Conservation (phyloP, 352 stramenopile genomes). For the Globisporangium mamillatum region DNA sequence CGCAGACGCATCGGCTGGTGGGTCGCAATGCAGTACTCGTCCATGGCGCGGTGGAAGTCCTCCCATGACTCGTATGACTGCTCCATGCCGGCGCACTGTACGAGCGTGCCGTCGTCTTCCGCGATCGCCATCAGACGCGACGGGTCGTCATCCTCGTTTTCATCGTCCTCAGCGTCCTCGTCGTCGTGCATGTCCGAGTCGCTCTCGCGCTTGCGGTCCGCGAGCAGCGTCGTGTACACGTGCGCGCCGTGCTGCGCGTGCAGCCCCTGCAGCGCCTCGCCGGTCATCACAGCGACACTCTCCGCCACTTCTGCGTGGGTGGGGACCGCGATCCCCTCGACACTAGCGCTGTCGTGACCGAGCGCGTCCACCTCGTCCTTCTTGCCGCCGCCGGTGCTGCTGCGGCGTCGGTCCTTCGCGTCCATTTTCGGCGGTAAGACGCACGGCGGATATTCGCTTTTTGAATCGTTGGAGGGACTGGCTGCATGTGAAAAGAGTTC, state of each 20-base stretch:
- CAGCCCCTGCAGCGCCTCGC: slow-evolving; percentile 23
- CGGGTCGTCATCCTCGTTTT: slow-evolving; percentile 37
- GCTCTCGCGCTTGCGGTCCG: slow-evolving; percentile 59
- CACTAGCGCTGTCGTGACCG: slow-evolving; percentile 2
- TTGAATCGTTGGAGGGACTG: slow-evolving; percentile 6
- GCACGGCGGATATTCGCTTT: neutral
- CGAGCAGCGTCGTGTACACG: slow-evolving; percentile 53
- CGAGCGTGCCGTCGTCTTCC: slow-evolving; percentile 58
- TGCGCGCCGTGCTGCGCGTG: slow-evolving; percentile 25
- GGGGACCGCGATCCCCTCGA: slow-evolving; percentile 13
- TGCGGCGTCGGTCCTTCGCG: slow-evolving; percentile 18
- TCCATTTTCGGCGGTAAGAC: slow-evolving; percentile 10
- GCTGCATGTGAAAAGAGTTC: neutral
- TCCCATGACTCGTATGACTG: slow-evolving; percentile 83
- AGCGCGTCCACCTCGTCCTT: slow-evolving; percentile 20
- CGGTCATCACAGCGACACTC: slow-evolving; percentile 17
- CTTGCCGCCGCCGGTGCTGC: slow-evolving; percentile 18
- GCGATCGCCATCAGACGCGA: slow-evolving; percentile 41
- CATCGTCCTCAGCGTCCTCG: slow-evolving; percentile 39
- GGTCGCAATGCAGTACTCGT: slow-evolving; percentile 67
- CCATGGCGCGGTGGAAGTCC: slow-evolving; percentile 80
- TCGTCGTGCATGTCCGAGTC: slow-evolving; percentile 58
- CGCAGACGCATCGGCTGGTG: slow-evolving; percentile 80
- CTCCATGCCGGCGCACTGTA: slow-evolving; percentile 70
- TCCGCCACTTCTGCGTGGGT: slow-evolving; percentile 19